These are phyloP conservation scores for Mucor racemosus DNA, from an alignment of 371 early-diverging fungal species.

Conservation along the genomic window DNA sequence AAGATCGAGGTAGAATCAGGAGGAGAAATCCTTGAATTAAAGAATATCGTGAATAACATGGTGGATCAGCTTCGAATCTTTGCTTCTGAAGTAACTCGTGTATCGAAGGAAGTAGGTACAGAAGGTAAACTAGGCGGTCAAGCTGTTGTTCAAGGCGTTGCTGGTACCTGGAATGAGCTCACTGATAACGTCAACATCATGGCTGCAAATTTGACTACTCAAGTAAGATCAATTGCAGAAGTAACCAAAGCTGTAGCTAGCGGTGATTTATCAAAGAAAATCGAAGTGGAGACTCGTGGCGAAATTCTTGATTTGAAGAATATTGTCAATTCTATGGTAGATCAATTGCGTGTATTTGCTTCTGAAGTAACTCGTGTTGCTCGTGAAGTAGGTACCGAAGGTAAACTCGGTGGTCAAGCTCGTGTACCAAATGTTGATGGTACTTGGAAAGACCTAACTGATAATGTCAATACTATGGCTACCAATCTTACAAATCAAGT, in stretches of 20 bases:
- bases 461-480: slow-evolving; percentile 70
- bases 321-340: slow-evolving; percentile 43
- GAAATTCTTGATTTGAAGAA: slow-evolving; percentile 44
- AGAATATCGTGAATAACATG: slow-evolving; percentile 72
- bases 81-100: slow-evolving; percentile 50
- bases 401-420: slow-evolving; percentile 55
- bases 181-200: slow-evolving; percentile 47
- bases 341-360: slow-evolving; percentile 40
- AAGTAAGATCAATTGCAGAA: slow-evolving; percentile 57
- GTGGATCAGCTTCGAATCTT: slow-evolving; percentile 45
- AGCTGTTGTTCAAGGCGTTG: too few species aligned
- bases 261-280: slow-evolving; percentile 34
- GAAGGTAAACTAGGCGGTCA: slow-evolving; percentile 27
- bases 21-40: slow-evolving; percentile 68
- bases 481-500: slow-evolving; percentile 54
- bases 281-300: slow-evolving; percentile 45
- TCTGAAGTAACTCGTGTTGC: slow-evolving; percentile 55
- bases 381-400: slow-evolving; percentile 57
- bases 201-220: slow-evolving; percentile 55
- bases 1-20: slow-evolving; percentile 67
- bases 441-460: slow-evolving; percentile 75
- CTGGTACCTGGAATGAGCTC: slow-evolving; percentile 21
- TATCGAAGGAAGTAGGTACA: slow-evolving; percentile 38
- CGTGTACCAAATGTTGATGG: slow-evolving; percentile 64
- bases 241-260: slow-evolving; percentile 60